Conservation (phyloP, 306 rosid genomes). For the Malus sylvestris region DNA sequence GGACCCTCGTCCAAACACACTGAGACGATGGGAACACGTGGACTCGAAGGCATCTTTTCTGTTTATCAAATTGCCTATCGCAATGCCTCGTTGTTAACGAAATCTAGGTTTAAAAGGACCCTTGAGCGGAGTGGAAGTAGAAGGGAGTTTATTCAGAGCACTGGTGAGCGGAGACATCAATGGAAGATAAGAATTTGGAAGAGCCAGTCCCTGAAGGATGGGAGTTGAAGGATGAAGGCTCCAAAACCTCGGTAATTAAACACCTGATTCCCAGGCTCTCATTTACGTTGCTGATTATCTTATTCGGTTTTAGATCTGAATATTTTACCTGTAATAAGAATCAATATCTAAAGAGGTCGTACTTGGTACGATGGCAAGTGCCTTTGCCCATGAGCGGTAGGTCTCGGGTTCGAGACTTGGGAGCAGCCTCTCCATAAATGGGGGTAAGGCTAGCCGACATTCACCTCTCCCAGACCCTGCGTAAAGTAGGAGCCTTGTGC, state of each 20-base stretch:
- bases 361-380: no score
- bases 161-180: not conserved
- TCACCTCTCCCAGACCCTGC: no score
- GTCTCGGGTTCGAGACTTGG: no score
- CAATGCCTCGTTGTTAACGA: constrained; percentile 7
- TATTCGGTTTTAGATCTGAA: not conserved
- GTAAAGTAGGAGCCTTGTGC: no score
- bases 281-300: not conserved
- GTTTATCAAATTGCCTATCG: not conserved
- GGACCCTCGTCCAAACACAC: not conserved
- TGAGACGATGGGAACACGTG: constrained; percentile 14
- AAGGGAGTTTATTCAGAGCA: not conserved
- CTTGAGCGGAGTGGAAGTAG: not conserved
- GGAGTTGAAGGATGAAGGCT: constrained; percentile 5
- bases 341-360: no score
- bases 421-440: no score
- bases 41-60: not conserved
- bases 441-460: no score
- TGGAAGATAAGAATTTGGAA: not conserved
- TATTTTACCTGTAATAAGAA: not conserved
- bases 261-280: not conserved
- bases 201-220: constrained; percentile 11
- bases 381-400: no score
- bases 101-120: not conserved
- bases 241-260: constrained; percentile 3